phyloP scores from a whole-genome alignment of 1,139 yeast genomes.

The Taiozyma onychis region DNA sequence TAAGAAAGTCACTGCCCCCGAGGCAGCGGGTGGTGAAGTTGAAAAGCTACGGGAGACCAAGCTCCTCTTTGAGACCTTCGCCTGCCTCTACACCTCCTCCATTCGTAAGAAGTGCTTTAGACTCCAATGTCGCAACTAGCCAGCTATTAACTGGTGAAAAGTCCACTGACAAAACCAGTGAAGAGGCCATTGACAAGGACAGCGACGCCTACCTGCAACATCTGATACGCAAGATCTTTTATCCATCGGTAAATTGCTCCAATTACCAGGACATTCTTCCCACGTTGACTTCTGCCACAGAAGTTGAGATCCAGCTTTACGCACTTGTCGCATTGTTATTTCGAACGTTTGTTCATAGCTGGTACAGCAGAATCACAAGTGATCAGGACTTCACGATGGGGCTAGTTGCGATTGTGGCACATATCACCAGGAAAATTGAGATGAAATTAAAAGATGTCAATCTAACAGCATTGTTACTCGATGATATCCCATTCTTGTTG shows the following conservation, averaged over 20 bases:
- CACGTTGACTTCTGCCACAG: conserved; percentile 27
- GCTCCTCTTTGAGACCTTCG: conserved; percentile 3
- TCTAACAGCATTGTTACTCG: conserved; percentile 30
- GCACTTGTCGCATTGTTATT: conserved; percentile 38
- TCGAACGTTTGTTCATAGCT: conserved; percentile 38
- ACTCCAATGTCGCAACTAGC: not conserved
- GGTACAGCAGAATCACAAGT: conserved; percentile 39
- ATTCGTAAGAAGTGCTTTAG: not conserved
- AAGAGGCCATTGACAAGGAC: not conserved
- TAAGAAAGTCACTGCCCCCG: conserved; percentile 1
- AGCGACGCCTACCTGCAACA: conserved; percentile 10
- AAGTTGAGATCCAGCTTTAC: conserved; percentile 38
- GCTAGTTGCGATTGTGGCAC: conserved; percentile 32
- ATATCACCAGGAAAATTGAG: conserved; percentile 33
- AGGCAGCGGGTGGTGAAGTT: conserved; percentile 12
- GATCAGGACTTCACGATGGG: conserved; percentile 36
- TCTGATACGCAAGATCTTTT: conserved; percentile 24
- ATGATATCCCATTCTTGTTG: conserved; percentile 36
- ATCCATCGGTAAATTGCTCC: conserved; percentile 12
- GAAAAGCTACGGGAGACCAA: conserved; percentile 3
- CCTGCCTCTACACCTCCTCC: conserved; percentile 1
- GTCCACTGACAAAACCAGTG: not conserved
- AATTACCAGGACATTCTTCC: conserved; percentile 27
- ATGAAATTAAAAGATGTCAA: conserved; percentile 29
- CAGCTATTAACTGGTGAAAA: not conserved